A percentile compares a stretch with the other conserved stretches of the same genome.
Conservation (phyloP, 2,329 filamentous ascomycete species). For the Erysiphe neolycopersici region DNA sequence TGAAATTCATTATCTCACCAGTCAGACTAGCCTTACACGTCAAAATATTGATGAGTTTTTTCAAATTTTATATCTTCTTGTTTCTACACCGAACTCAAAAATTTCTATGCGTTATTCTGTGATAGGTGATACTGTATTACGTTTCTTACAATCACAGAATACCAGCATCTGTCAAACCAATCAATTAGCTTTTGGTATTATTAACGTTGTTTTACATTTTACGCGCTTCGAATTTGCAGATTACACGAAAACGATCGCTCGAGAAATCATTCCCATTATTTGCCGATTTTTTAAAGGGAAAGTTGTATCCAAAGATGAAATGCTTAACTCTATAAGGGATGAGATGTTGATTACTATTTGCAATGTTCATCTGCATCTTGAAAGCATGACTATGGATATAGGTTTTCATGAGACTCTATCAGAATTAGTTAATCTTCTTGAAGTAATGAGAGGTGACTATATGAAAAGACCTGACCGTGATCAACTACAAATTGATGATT, state of each 20-base stretch:
- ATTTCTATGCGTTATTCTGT: conserved; percentile 26
- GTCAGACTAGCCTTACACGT: conserved; percentile 10
- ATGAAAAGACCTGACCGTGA: conserved; percentile 40
- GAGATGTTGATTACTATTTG: conserved; percentile 53
- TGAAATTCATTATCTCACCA: conserved; percentile 9
- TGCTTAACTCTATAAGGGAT: conserved; percentile 33
- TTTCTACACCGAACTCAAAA: conserved; percentile 40
- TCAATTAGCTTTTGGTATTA: conserved; percentile 43
- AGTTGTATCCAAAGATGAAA: conserved; percentile 29
- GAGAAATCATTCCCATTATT: conserved; percentile 40
- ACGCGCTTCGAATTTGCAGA: conserved; percentile 40
- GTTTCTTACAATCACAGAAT: conserved; percentile 31
- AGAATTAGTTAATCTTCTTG: conserved; percentile 36
- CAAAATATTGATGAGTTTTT: conserved; percentile 27
- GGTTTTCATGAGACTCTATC: conserved; percentile 11
- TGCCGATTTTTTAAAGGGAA: conserved; percentile 55
- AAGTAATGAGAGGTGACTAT: conserved; percentile 57
- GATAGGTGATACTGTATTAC: conserved; percentile 28
- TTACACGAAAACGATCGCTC: conserved; percentile 30
- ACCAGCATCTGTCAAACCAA: conserved; percentile 36
- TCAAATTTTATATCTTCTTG: conserved; percentile 36
- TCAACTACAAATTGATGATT: conserved; percentile 51
- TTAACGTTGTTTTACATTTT: conserved; percentile 43
- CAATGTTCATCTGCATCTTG: conserved; percentile 33
- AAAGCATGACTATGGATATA: conserved; percentile 24